These are phyloP conservation scores for Astrothelium macrocarpum DNA, from an alignment of 495 filamentous ascomycete genomes.

Conservation along the genomic window DNA sequence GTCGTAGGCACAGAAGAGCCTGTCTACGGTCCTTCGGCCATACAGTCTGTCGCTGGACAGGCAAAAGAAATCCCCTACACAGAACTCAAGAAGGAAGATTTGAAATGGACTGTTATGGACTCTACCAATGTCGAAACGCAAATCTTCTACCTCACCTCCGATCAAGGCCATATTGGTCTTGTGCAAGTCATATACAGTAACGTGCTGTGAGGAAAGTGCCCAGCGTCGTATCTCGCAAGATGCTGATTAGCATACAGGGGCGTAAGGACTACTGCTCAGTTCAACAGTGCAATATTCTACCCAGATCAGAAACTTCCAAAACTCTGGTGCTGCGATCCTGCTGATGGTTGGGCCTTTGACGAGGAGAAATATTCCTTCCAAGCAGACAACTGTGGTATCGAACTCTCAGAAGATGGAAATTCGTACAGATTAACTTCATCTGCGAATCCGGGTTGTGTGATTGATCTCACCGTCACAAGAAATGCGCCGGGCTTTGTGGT, in stretches of 20 bases:
- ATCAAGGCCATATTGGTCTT: conserved; percentile 65
- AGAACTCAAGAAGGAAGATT: conserved; percentile 61
- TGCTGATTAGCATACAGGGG: conserved; percentile 48
- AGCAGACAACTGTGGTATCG: conserved; percentile 70
- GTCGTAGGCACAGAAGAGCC: conserved; percentile 94
- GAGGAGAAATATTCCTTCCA: conserved; percentile 73
- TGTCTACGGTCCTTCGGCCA: conserved; percentile 84
- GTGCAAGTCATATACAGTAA: conserved; percentile 96
- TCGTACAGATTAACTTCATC: conserved; percentile 79
- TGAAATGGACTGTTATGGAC: conserved; percentile 73
- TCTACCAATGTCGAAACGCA: conserved; percentile 93
- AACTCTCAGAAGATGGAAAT: conserved; percentile 72
- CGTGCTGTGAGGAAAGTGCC: conserved; percentile 61
- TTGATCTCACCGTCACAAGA: conserved; percentile 73
- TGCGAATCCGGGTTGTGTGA: conserved; percentile 61
- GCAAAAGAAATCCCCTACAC: conserved; percentile 70
- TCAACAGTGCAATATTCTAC: conserved; percentile 85
- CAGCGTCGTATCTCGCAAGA: neutral
- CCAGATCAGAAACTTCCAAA: conserved; percentile 53
- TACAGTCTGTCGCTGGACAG: conserved; percentile 75
- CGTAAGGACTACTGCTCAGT: conserved; percentile 80
- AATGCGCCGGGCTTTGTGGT: conserved; percentile 71
- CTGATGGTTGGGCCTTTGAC: conserved; percentile 72
- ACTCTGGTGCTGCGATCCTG: conserved; percentile 70
- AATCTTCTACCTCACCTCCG: conserved; percentile 81